A percentile compares a stretch with the other conserved stretches of the same genome.
These are phyloP conservation scores for Leishmania major DNA, from an alignment of 208 protist genomes.

Conservation along the genomic window DNA sequence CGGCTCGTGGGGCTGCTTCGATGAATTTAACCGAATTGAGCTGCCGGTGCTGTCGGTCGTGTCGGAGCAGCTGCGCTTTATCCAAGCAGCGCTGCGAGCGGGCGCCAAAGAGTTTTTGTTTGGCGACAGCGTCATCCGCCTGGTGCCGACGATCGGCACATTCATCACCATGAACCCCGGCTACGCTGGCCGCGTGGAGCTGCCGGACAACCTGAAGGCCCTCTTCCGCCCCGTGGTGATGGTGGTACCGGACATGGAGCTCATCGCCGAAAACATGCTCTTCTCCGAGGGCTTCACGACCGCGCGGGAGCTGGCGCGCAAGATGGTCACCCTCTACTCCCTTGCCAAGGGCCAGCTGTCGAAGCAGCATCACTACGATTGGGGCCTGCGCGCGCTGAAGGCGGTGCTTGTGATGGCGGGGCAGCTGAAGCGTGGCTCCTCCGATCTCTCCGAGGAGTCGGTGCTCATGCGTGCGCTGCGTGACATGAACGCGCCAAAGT, in stretches of 20 bases:
- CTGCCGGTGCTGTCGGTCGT: slow-evolving; percentile 98
- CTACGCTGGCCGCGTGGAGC: slow-evolving; percentile 98
- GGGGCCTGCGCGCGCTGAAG: slow-evolving; percentile 98
- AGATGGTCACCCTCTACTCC: slow-evolving; percentile 99
- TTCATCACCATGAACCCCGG: slow-evolving; percentile 99
- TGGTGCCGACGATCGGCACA: slow-evolving; percentile 95
- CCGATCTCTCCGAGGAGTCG: slow-evolving; percentile 95
- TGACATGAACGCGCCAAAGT: slow-evolving; percentile 99
- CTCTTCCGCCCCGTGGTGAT: slow-evolving; percentile 99
- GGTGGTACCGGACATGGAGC: slow-evolving; percentile 98
- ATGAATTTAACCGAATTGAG: slow-evolving; percentile 99
- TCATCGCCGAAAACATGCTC: slow-evolving; percentile 99
- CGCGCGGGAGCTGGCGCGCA: slow-evolving; percentile 96
- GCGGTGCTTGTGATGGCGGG: slow-evolving; percentile 99
- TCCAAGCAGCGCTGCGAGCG: slow-evolving; percentile 94
- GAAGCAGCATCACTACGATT: slow-evolving; percentile 99
- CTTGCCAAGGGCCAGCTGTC: slow-evolving; percentile 98
- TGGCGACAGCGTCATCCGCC: slow-evolving; percentile 83
- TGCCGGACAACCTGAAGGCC: slow-evolving; percentile 99
- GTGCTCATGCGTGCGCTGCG: slow-evolving; percentile 99
- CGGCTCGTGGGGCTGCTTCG: slow-evolving; percentile 99
- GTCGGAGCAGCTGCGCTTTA: slow-evolving; percentile 97
- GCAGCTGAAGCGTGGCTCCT: slow-evolving; percentile 95
- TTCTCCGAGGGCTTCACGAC: slow-evolving; percentile 98
- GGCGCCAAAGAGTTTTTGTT: slow-evolving; percentile 93